Evolutionary conservation across 1,284 basidiomycete genomes (phyloP).

Genomic region (Taiwanofungus camphoratus): DNA sequence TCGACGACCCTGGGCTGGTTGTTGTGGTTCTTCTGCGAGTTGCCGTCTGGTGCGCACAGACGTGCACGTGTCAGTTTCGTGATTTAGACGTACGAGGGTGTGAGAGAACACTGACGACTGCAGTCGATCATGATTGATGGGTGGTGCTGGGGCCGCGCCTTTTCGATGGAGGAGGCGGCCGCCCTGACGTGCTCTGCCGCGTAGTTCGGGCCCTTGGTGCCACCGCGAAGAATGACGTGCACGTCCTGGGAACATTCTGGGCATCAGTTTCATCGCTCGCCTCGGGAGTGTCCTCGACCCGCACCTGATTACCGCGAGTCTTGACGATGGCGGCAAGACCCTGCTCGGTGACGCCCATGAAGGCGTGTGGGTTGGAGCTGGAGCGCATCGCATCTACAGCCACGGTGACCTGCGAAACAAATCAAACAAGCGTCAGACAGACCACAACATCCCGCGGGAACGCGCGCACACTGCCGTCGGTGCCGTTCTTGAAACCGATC

Average conservation of each 20-base stretch:
- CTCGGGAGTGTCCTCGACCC: background rate
- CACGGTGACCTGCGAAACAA: constrained; percentile 41
- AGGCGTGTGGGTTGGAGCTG: constrained; percentile 88
- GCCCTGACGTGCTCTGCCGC: constrained; percentile 69
- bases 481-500: constrained; percentile 99
- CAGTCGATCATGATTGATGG: constrained; percentile 85
- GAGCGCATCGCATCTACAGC: constrained; percentile 97
- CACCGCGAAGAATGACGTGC: constrained; percentile 92
- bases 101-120: constrained; percentile 48
- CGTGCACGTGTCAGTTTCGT: background rate
- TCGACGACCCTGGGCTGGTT: constrained; percentile 85
- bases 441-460: constrained; percentile 10
- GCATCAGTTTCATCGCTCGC: background rate
- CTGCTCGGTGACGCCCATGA: constrained; percentile 97
- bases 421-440: background rate
- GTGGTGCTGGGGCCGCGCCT: constrained; percentile 57
- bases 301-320: constrained; percentile 75
- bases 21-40: constrained; percentile 88
- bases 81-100: background rate
- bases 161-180: constrained; percentile 64
- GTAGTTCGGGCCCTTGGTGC: constrained; percentile 85
- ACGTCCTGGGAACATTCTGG: constrained; percentile 49
- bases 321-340: constrained; percentile 95
- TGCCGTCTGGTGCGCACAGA: constrained; percentile 76
- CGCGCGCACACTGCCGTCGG: constrained; percentile 77